Percentiles rank a stretch among this genome's conserved stretches.
phyloP scores from a whole-genome alignment of 2,329 filamentous ascomycete genomes.

The Lecanicillium sp. region DNA sequence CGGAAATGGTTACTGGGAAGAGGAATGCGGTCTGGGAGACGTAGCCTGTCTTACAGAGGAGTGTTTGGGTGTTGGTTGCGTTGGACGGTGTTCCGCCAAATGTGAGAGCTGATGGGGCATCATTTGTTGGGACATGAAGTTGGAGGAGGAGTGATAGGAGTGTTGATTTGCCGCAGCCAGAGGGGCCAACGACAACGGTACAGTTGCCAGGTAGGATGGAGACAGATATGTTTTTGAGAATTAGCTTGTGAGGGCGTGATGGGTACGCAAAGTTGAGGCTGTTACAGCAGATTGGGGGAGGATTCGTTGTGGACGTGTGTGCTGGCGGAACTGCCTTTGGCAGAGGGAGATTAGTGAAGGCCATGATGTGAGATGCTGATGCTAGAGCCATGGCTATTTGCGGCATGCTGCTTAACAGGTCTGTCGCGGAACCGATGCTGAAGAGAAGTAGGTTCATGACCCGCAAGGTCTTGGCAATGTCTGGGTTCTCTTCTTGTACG shows the following conservation, averaged over 20 bases:
- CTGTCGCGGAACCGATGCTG: slow-evolving; percentile 64
- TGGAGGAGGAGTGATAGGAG: slow-evolving; percentile 67
- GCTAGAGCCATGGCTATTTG: slow-evolving; percentile 70
- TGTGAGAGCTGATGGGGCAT: slow-evolving; percentile 33
- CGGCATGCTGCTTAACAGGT: slow-evolving; percentile 66
- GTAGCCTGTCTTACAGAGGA: slow-evolving; percentile 57
- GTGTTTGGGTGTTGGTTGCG: slow-evolving; percentile 48
- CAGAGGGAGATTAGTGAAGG: slow-evolving; percentile 54
- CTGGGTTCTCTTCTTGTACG: slow-evolving; percentile 34
- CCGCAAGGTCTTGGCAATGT: slow-evolving; percentile 55
- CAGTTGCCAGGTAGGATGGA: slow-evolving; percentile 54
- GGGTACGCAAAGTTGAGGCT: slow-evolving; percentile 68
- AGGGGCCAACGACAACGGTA: slow-evolving; percentile 73
- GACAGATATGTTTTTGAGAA: slow-evolving; percentile 61
- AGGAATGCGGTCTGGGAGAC: slow-evolving; percentile 66
- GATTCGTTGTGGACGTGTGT: slow-evolving; percentile 8
- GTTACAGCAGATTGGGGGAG: slow-evolving; percentile 37
- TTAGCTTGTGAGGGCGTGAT: slow-evolving; percentile 36
- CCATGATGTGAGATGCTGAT: slow-evolving; percentile 65
- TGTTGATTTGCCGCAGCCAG: slow-evolving; percentile 88
- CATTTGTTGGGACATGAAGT: slow-evolving; percentile 47
- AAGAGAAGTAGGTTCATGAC: slow-evolving; percentile 82
- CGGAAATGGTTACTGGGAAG: slow-evolving; percentile 68
- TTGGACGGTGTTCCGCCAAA: slow-evolving; percentile 52
- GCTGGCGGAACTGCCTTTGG: slow-evolving; percentile 6